A percentile compares a stretch with the other conserved stretches of the same genome.
Conservation (phyloP, 2,329 filamentous ascomycete genomes). For the Fusarium algeriense region DNA sequence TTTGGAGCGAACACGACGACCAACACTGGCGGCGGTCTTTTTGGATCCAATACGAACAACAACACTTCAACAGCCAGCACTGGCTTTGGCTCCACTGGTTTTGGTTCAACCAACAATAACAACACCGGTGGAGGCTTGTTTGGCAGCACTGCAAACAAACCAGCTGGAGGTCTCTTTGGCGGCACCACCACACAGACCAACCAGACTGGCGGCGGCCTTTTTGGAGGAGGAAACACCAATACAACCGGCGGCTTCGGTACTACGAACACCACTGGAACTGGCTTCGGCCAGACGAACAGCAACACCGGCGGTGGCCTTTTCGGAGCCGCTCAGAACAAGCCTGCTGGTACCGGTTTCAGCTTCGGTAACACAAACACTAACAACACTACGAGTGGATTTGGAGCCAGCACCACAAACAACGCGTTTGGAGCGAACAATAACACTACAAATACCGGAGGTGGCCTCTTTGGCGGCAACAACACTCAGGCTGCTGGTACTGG, state of each 20-base stretch:
- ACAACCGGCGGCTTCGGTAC: conserved; percentile 35
- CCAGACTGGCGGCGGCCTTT: conserved; percentile 45
- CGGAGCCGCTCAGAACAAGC: conserved; percentile 56
- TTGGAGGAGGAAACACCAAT: conserved; percentile 40
- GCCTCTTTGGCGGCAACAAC: conserved; percentile 61
- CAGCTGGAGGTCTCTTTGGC: conserved; percentile 56
- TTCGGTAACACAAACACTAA: conserved; percentile 58
- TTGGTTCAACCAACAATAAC: conserved; percentile 55
- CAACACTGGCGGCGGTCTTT: conserved; percentile 54
- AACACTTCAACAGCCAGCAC: conserved; percentile 44
- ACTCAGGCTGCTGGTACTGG: conserved; percentile 51
- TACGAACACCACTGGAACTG: conserved; percentile 47
- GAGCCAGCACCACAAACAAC: conserved; percentile 39
- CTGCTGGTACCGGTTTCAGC: conserved; percentile 53
- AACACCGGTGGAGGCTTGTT: conserved; percentile 49
- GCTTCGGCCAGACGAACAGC: conserved; percentile 54
- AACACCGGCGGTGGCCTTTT: conserved; percentile 56
- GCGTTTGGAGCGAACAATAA: conserved; percentile 50
- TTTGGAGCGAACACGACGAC: conserved; percentile 61
- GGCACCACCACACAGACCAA: conserved; percentile 41
- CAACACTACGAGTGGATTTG: conserved; percentile 45
- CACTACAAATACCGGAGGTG: conserved; percentile 46
- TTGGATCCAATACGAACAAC: conserved; percentile 52
- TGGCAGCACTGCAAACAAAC: conserved; percentile 46
- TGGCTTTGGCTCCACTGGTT: conserved; percentile 52